Base-by-base conservation (phyloP, 257 asterid genomes). In the Dorcoceras hygrometricum region DNA sequence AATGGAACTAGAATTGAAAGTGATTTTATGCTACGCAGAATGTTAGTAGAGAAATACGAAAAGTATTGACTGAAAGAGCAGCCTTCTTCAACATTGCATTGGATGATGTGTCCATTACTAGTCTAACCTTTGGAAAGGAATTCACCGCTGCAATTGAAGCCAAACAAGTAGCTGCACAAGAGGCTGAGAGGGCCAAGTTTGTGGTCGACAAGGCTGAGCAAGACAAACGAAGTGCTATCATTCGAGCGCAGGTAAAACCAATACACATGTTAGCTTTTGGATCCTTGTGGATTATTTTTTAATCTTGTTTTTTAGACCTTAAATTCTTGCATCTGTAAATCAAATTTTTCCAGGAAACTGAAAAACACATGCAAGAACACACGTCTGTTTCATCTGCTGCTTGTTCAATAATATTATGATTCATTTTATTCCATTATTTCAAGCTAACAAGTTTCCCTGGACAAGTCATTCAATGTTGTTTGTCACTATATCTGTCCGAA, bases 131-230 rank as follows among this genome's bases (percentile, higher is more conserved):
- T 62, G 74, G 79, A 2, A 67, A 39, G 58, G 79, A 78, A 46
- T 78, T 70, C 65, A 69, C 82, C 18, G 66, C 70, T 67, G 82
- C 82, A 0, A 72, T 74, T 62, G 82, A 78, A 60, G 74, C 75
- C 23, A 78, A 78, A 58, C 82, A 73, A 59, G 74, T 78, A 19
- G 79, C 82, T 19, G 74, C 72, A 50, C 76, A 78, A 66, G 79
- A 78, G 59, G 74, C 79, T 70, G 82, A 70, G 71, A 71, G 82
- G 48, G 73, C 77, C 20, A 78, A 78, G 74, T 74, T 66, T 39
- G 66, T 70, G n/a, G 82, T 74, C 53, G 76, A 66, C 29, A 78
- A 78, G 62, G 74, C 82, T 18, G 77, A 73, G 46, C 77, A 73
- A 22, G 76, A 72, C 56, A 72, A 72, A 62, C 61, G 29, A 66